phyloP scores from a whole-genome alignment of 192 early-diverging fungal genomes.

The Entrophospora sp. region DNA sequence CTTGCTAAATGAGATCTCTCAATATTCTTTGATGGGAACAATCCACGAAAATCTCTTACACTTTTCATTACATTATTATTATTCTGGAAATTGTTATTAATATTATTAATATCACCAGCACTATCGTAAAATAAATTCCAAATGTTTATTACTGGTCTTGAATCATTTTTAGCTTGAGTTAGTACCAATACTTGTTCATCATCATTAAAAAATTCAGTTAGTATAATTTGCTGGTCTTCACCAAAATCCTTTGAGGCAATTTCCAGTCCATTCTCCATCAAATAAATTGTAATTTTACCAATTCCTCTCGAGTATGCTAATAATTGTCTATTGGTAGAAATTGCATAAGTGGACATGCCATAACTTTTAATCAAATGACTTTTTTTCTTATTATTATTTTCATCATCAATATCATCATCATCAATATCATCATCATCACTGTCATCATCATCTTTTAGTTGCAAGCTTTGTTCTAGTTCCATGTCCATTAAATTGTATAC shows the following conservation, averaged over 20 bases:
- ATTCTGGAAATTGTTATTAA: no score
- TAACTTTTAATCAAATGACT: no score
- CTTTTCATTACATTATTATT: no score
- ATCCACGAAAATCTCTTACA: neutral
- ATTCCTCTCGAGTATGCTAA: neutral
- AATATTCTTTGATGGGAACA: neutral
- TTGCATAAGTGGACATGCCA: neutral
- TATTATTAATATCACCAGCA: neutral
- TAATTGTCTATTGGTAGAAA: neutral
- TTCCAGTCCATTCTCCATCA: neutral
- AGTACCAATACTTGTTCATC: neutral
- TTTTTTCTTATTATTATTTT: no score
- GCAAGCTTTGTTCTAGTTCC: neutral
- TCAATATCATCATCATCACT: neutral
- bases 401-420: no score
- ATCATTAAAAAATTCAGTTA: neutral
- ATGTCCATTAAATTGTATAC: neutral
- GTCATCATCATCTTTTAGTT: neutral
- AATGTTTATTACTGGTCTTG: neutral
- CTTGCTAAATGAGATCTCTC: neutral
- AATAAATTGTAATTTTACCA: neutral
- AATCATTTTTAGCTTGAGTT: neutral
- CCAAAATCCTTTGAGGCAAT: neutral
- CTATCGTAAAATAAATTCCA: neutral
- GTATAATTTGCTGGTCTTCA: neutral